phyloP scores from a whole-genome alignment of 306 rosid species.

The Cucumis melo region DNA sequence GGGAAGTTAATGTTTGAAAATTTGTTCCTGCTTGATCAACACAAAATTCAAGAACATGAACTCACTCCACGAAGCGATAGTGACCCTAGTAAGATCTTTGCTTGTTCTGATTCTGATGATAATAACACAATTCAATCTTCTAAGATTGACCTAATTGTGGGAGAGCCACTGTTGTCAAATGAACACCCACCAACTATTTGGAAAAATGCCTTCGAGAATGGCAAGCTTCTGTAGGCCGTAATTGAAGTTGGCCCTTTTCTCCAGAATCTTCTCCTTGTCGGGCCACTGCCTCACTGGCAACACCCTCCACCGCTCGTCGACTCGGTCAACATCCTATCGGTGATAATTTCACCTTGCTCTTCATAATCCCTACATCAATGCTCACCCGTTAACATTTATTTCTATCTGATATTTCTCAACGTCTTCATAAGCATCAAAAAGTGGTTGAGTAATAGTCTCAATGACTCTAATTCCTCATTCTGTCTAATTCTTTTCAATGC shows the following conservation, averaged over 20 bases:
- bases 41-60: constrained; percentile 20
- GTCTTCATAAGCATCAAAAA: constrained; percentile 1
- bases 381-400: neutral
- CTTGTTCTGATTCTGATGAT: constrained; percentile 33
- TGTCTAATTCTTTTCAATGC: neutral
- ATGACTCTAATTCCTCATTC: neutral
- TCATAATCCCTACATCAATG: neutral
- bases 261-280: constrained; percentile 68
- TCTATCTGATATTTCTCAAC: constrained; percentile 2
- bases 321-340: constrained; percentile 58
- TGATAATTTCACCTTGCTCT: constrained; percentile 27
- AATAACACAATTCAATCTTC: constrained; percentile 24
- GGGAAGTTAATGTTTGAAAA: constrained; percentile 42
- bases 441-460: neutral
- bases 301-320: constrained; percentile 76
- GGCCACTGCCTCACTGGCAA: constrained; percentile 85
- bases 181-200: constrained; percentile 10
- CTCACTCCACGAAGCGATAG: constrained; percentile 10
- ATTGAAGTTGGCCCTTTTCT: constrained; percentile 82
- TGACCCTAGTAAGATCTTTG: constrained; percentile 16
- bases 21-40: constrained; percentile 21
- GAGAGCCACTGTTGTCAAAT: constrained; percentile 16
- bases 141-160: constrained; percentile 12
- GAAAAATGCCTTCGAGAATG: constrained; percentile 21
- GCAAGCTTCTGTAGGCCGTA: constrained; percentile 68